Conservation (phyloP, 805 yeast genomes). For the Lipomyces anomalus region DNA sequence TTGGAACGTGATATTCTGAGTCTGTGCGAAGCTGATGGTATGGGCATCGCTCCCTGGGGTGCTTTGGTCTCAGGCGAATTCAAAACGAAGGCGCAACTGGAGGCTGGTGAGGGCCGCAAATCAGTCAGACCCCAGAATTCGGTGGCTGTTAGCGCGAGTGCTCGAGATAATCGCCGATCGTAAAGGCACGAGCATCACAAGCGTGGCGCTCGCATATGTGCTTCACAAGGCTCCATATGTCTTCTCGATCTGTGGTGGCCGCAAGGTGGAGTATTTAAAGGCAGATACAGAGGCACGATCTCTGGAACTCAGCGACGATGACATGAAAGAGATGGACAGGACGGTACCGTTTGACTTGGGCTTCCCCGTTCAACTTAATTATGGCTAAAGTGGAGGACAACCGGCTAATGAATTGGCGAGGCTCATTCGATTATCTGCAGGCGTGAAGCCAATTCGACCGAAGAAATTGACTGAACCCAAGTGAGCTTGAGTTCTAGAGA, state of each 20-base stretch:
- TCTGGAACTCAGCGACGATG: constrained; percentile 19
- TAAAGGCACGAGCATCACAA: constrained; percentile 1
- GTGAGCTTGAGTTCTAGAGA: too few species aligned
- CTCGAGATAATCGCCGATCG: constrained; percentile 6
- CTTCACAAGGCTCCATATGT: constrained; percentile 24
- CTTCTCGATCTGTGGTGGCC: constrained; percentile 27
- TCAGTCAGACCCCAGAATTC: not conserved
- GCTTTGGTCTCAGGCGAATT: constrained; percentile 27
- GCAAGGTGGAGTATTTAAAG: constrained; percentile 25
- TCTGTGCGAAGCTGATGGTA: constrained; percentile 26
- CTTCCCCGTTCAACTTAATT: too few species aligned
- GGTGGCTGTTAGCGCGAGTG: not conserved
- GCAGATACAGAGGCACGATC: constrained; percentile 23
- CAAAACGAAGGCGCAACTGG: constrained; percentile 21
- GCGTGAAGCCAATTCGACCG: too few species aligned
- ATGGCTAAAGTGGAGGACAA: too few species aligned
- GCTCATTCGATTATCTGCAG: too few species aligned
- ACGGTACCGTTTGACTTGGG: constrained; percentile 23
- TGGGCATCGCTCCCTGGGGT: constrained; percentile 29
- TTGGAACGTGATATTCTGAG: constrained; percentile 29
- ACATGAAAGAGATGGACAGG: constrained; percentile 18
- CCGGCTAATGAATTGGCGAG: too few species aligned
- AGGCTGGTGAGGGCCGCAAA: constrained; percentile 10
- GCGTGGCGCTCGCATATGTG: constrained; percentile 28
- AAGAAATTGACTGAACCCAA: too few species aligned